A percentile compares a stretch with the other conserved stretches of the same genome.
Evolutionary conservation across 306 rosid species (phyloP).

Genomic region (Astragalus glycyphyllos): DNA sequence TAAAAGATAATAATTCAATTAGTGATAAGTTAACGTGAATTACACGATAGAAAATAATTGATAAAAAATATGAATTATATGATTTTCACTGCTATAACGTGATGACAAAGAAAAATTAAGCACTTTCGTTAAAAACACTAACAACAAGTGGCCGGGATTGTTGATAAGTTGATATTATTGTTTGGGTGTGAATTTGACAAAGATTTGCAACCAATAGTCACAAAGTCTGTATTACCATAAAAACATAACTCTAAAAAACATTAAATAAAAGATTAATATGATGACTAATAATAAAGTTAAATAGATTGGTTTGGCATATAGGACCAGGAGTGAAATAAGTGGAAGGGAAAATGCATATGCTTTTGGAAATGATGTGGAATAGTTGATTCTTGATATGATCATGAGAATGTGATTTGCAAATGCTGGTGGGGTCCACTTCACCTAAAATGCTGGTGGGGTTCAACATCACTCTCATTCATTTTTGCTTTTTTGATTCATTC

Average conservation of each 20-base stretch:
- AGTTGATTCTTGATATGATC: conserved; percentile 22
- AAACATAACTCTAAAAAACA: background rate
- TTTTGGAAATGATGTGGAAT: background rate
- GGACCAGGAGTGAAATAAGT: background rate
- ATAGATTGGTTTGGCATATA: background rate
- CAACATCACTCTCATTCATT: background rate
- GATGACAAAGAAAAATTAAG: conserved; percentile 42
- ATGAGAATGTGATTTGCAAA: conserved; percentile 26
- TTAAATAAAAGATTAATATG: conserved; percentile 14
- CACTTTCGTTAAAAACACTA: conserved; percentile 19
- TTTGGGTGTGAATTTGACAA: conserved; percentile 37
- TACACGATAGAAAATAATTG: conserved; percentile 25
- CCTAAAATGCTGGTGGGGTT: conserved; percentile 12
- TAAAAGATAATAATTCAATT: background rate
- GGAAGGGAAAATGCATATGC: conserved; percentile 18
- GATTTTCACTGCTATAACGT: conserved; percentile 29
- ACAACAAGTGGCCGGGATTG: background rate
- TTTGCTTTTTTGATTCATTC: conserved; percentile 8
- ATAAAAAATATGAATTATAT: background rate
- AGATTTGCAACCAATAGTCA: conserved; percentile 45
- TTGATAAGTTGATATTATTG: conserved; percentile 36
- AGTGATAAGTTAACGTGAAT: conserved; percentile 25
- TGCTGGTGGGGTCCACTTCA: conserved; percentile 5
- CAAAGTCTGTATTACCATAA: conserved; percentile 46
- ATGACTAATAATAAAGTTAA: conserved; percentile 6